Conservation (phyloP, 495 filamentous ascomycete genomes). For the Cetradonia linearis region DNA sequence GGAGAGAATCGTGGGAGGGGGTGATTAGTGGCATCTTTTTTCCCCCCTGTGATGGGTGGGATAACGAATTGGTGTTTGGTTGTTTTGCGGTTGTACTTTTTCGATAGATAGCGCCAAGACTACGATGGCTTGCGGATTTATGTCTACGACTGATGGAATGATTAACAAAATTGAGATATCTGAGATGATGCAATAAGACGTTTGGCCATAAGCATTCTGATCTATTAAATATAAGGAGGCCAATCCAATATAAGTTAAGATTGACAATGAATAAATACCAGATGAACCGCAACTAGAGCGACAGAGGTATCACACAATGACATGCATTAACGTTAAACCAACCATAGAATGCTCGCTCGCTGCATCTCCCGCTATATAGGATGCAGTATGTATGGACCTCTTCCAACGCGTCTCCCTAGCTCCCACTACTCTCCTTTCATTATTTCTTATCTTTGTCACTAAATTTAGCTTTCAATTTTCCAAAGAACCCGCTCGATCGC, state of each 20-base stretch:
- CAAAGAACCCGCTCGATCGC: slow-evolving; percentile 39
- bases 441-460: slow-evolving; percentile 25
- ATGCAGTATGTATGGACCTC: background rate
- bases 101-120: background rate
- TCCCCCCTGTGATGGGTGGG: no score
- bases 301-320: slow-evolving; percentile 17
- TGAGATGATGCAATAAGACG: background rate
- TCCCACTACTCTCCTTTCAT: background rate
- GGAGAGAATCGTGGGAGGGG: slow-evolving; percentile 71
- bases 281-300: background rate
- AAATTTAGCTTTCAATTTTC: slow-evolving; percentile 36
- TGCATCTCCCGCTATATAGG: background rate
- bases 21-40: slow-evolving; percentile 60
- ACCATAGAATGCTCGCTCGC: slow-evolving; percentile 3
- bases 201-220: background rate
- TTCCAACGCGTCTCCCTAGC: background rate
- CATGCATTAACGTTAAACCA: background rate
- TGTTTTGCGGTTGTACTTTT: background rate
- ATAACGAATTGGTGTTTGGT: background rate
- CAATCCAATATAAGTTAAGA: background rate
- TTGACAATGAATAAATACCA: background rate
- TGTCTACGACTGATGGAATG: background rate
- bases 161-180: background rate
- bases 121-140: background rate
- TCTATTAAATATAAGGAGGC: background rate